Evolutionary conservation across 106 monocot genomes (phyloP).

Genomic region (Narthecium ossifragum): DNA sequence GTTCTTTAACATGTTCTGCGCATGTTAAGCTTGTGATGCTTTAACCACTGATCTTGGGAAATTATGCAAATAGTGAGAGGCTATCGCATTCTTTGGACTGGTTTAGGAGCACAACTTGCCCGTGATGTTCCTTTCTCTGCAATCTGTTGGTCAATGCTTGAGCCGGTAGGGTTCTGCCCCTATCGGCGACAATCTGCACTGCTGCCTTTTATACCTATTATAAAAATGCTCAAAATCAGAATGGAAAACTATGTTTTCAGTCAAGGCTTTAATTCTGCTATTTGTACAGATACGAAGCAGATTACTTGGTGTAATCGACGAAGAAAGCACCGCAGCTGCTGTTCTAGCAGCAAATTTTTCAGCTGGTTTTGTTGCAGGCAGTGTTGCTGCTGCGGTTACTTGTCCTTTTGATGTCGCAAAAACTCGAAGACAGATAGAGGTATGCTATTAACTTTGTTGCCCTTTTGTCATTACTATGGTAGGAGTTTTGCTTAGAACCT

Average conservation of each 20-base stretch:
- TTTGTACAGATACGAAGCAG: constrained; percentile 56
- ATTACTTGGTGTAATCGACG: constrained; percentile 45
- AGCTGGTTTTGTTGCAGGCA: constrained; percentile 85
- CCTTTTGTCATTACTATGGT: too few relatives aligned
- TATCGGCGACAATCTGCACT: too few relatives aligned
- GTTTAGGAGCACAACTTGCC: constrained; percentile 92
- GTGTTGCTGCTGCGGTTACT: constrained; percentile 81
- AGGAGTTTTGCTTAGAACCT: too few relatives aligned
- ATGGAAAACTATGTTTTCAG: not conserved
- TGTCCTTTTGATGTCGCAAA: constrained; percentile 97
- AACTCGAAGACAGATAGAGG: constrained; percentile 94
- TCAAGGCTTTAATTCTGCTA: not conserved
- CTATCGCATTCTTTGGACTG: constrained; percentile 84
- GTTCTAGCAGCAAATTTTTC: constrained; percentile 77
- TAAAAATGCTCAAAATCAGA: too few relatives aligned
- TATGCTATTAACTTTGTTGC: too few relatives aligned
- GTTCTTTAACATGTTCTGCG: too few relatives aligned
- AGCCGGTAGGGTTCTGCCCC: constrained; percentile 48
- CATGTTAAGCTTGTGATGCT: too few relatives aligned
- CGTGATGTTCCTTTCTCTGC: constrained; percentile 95
- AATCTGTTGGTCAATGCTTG: constrained; percentile 92
- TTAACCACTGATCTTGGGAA: too few relatives aligned
- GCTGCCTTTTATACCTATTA: too few relatives aligned
- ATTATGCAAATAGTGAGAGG: constrained; percentile 40
- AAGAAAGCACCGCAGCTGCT: constrained; percentile 57